phyloP scores from a whole-genome alignment of 2,329 filamentous ascomycete genomes.

The Ophiostoma tasmaniense region DNA sequence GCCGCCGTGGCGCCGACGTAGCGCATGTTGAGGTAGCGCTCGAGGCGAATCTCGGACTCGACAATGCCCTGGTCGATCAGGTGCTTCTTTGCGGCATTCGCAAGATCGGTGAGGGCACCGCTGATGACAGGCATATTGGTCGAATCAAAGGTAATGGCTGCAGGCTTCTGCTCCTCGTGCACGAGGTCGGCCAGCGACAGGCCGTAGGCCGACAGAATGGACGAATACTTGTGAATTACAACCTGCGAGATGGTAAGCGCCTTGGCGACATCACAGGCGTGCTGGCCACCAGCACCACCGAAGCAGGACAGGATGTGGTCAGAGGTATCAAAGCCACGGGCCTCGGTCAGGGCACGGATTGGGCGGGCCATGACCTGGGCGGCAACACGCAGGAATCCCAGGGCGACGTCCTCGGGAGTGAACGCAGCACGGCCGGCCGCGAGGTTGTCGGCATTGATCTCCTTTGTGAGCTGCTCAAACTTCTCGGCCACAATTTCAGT shows the following conservation, averaged over 20 bases:
- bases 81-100: conserved; percentile 58
- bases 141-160: conserved; percentile 51
- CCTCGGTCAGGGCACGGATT: conserved; percentile 82
- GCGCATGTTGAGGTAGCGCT: conserved; percentile 63
- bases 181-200: conserved; percentile 91
- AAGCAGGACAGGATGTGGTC: conserved; percentile 87
- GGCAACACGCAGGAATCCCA: conserved; percentile 55
- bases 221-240: conserved; percentile 76
- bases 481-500: conserved; percentile 59
- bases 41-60: background rate
- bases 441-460: conserved; percentile 60
- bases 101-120: conserved; percentile 49
- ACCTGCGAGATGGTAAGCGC: conserved; percentile 78
- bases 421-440: conserved; percentile 32
- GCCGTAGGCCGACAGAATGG: conserved; percentile 80
- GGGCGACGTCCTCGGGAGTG: conserved; percentile 55
- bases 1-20: conserved; percentile 86
- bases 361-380: conserved; percentile 68
- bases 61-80: conserved; percentile 71
- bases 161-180: conserved; percentile 75
- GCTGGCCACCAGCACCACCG: conserved; percentile 83
- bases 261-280: conserved; percentile 78
- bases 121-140: conserved; percentile 28
- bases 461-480: conserved; percentile 81
- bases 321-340: conserved; percentile 84